These are phyloP conservation scores for Aspergillus awamori DNA, from an alignment of 2,329 filamentous ascomycete genomes.

Conservation along the genomic window DNA sequence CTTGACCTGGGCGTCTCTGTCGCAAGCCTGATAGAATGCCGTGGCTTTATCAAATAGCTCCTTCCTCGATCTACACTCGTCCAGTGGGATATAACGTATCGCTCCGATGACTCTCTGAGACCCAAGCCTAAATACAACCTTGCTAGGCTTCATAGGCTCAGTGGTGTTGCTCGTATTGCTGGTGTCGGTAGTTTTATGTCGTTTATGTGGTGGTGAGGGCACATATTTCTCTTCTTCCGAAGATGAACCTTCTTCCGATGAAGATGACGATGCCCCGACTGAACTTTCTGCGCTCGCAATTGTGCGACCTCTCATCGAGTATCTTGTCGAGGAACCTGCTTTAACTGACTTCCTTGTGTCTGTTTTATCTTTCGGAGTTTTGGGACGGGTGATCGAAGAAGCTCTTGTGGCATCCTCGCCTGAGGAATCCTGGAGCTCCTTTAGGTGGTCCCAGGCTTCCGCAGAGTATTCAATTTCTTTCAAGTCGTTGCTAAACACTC, in stretches of 20 bases:
- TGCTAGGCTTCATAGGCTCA: neutral
- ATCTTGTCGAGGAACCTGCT: neutral
- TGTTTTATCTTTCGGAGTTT: neutral
- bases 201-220: neutral
- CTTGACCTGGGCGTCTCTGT: constrained; percentile 14
- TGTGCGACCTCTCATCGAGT: neutral
- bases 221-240: constrained; percentile 4
- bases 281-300: neutral
- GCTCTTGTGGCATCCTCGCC: neutral
- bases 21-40: constrained; percentile 22
- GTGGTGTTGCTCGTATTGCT: neutral
- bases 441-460: constrained; percentile 4
- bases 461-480: constrained; percentile 9
- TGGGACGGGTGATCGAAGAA: neutral
- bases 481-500: neutral
- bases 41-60: constrained; percentile 26
- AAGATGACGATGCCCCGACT: neutral
- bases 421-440: neutral
- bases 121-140: constrained; percentile 23
- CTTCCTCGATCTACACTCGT: constrained; percentile 17
- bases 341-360: neutral
- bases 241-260: constrained; percentile 1
- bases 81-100: constrained; percentile 23
- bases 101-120: constrained; percentile 13
- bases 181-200: neutral